Percentiles rank a stretch among this genome's conserved stretches.
Evolutionary conservation across 2,329 filamentous ascomycete species (phyloP).

Genomic region (Neonectria neomacrospora): DNA sequence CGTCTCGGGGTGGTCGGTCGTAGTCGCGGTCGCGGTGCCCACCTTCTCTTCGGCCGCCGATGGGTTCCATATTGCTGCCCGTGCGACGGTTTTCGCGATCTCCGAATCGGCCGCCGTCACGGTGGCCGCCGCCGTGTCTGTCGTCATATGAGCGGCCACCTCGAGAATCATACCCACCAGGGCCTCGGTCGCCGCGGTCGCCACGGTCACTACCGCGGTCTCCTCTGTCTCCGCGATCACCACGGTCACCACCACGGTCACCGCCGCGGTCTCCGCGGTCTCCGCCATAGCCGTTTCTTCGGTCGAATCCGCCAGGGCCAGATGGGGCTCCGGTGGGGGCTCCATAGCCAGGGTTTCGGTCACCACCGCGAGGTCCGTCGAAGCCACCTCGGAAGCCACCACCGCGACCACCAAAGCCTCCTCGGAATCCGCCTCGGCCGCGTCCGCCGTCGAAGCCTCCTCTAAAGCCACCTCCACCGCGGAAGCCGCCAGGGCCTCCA

Average conservation of each 20-base stretch:
- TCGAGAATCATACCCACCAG: conserved; percentile 70
- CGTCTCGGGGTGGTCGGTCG: conserved; percentile 65
- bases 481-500: conserved; percentile 65
- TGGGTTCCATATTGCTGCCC: conserved; percentile 86
- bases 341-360: conserved; percentile 62
- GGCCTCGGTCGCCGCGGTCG: conserved; percentile 61
- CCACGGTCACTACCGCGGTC: conserved; percentile 52
- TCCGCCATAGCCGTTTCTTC: conserved; percentile 58
- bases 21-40: conserved; percentile 64
- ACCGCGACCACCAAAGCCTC: conserved; percentile 66
- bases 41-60: conserved; percentile 71
- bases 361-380: conserved; percentile 53
- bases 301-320: conserved; percentile 64
- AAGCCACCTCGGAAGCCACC: conserved; percentile 62
- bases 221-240: conserved; percentile 51
- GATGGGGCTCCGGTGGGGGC: conserved; percentile 70
- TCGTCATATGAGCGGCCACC: conserved; percentile 70
- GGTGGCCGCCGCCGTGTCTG: conserved; percentile 62
- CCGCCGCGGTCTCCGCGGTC: conserved; percentile 54
- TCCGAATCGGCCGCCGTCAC: conserved; percentile 56
- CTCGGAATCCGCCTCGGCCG: conserved; percentile 57
- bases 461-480: conserved; percentile 67
- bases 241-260: conserved; percentile 60
- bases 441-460: conserved; percentile 60
- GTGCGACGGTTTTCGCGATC: conserved; percentile 65